Conservation (phyloP, 768 basidiomycete genomes). For the Tricholoma sp. region DNA sequence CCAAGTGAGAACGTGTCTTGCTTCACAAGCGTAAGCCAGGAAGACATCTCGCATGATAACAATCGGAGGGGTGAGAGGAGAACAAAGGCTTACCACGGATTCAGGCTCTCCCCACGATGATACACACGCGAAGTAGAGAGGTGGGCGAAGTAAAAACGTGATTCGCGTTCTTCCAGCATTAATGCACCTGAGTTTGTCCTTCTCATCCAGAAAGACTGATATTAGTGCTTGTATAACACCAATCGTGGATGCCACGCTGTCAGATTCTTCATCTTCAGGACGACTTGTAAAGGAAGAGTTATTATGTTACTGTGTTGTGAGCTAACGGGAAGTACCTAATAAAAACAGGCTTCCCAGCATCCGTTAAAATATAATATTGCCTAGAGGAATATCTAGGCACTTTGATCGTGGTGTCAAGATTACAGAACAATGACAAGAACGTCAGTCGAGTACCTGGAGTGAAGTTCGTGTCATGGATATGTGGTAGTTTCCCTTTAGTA, state of each 20-base stretch:
- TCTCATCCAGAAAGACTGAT: conserved; percentile 91
- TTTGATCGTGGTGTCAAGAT: conserved; percentile 16
- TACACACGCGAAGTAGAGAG: conserved; percentile 88
- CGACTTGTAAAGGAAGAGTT: conserved; percentile 29
- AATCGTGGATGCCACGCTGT: conserved; percentile 71
- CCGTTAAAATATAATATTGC: conserved; percentile 89
- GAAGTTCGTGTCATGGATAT: conserved; percentile 35
- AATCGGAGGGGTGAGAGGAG: neutral
- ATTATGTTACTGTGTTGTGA: neutral
- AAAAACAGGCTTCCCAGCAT: conserved; percentile 98
- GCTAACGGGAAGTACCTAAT: conserved; percentile 52
- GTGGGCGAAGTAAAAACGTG: conserved; percentile 79
- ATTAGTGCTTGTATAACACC: conserved; percentile 95
- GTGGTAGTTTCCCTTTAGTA: conserved; percentile 24
- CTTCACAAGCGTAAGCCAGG: conserved; percentile 43
- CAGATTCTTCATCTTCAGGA: conserved; percentile 50
- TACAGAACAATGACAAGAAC: neutral
- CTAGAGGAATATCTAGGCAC: conserved; percentile 47
- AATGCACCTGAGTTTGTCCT: conserved; percentile 81
- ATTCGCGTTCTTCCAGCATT: conserved; percentile 81
- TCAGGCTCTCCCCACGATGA: conserved; percentile 97
- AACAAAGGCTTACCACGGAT: conserved; percentile 66
- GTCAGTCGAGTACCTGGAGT: conserved; percentile 28
- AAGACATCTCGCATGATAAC: neutral
- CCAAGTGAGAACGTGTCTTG: conserved; percentile 90